Evolutionary conservation across 345 rosid genomes (phyloP), one percentile per base, ranked within the genome.

Genomic region (Aquilaria sinensis): DNA sequence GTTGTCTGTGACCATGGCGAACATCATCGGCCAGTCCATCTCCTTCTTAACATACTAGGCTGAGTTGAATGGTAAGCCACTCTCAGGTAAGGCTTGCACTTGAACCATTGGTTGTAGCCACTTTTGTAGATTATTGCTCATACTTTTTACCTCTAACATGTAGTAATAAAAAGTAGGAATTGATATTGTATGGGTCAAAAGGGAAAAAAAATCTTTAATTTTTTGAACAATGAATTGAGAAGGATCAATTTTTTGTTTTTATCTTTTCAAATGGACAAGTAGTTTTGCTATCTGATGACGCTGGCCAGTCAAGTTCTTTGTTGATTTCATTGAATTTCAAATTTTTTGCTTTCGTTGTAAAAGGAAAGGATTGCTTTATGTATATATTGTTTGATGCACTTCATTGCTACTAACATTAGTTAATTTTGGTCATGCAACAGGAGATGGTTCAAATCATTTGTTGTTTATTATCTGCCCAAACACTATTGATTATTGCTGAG

Each of bases 91-190:
- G 58, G 95, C 81, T 67, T 90, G 98, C 71, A 93, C 98, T 0
- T 97, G 92, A 64, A 90, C 86, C 10, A 93, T 73, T 6, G 96
- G 98, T 72, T 93, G 97, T 4, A 97, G 97, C 98, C 98, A 93
- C 14, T 83, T 91, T 15, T 81, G 84, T 53, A 77, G 66, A 23
- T 23, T 23, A 68, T 13, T 79, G 75, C 50, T 73, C 84, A 82
- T 86, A 72, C 53, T 72, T 56, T 1, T 12, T 46, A 52, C 57
- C 30, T 37, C 37, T 53, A 54, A 64, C 31, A 67, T 66, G 23
- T 12, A 37, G 12, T 51, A 9, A 23, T 33, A 32, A 31, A 45
- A 16, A 53, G 61, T 32, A 15, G 48, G 29, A 41, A 13, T 30
- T 30, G 14, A 16, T 23, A 2, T 3, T 23, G 41, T 33, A 32